Percentiles rank a stretch among this genome's conserved stretches.
Conservation (phyloP, 768 basidiomycete species). For the Termitomyces sp. region DNA sequence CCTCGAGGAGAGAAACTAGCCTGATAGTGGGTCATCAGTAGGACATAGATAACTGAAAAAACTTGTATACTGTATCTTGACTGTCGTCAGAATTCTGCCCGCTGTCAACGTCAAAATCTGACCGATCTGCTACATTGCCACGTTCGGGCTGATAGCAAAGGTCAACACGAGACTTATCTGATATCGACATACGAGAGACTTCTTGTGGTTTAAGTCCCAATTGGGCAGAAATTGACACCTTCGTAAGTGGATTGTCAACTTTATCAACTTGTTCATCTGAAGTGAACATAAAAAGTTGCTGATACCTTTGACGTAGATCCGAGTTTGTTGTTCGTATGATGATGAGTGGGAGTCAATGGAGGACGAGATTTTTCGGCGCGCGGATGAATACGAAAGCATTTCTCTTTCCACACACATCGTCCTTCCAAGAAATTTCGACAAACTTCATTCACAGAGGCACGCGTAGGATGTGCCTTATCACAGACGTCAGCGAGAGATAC, state of each 20-base stretch:
- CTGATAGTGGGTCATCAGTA: neutral
- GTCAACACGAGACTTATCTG: neutral
- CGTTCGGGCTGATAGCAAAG: constrained; percentile 4
- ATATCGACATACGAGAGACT: neutral
- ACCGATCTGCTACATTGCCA: neutral
- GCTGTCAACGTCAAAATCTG: neutral
- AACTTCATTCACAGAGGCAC: constrained; percentile 14
- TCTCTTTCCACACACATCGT: neutral
- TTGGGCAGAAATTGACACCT: neutral
- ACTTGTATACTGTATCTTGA: neutral
- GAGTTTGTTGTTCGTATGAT: neutral
- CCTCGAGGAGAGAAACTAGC: neutral
- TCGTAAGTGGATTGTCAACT: neutral
- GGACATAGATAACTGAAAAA: neutral
- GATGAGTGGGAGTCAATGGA: neutral
- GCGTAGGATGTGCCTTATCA: constrained; percentile 24
- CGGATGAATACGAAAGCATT: constrained; percentile 11
- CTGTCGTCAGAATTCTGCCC: constrained; percentile 9
- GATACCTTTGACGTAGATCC: neutral
- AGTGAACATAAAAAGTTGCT: neutral
- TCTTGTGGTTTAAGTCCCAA: too few species aligned
- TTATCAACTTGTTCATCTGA: too few species aligned
- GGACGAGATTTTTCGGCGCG: neutral
- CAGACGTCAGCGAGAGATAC: neutral
- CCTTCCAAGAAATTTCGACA: constrained; percentile 6